These are phyloP conservation scores for Talaromyces marneffei DNA, from an alignment of 2,329 filamentous ascomycete species.

Conservation along the genomic window DNA sequence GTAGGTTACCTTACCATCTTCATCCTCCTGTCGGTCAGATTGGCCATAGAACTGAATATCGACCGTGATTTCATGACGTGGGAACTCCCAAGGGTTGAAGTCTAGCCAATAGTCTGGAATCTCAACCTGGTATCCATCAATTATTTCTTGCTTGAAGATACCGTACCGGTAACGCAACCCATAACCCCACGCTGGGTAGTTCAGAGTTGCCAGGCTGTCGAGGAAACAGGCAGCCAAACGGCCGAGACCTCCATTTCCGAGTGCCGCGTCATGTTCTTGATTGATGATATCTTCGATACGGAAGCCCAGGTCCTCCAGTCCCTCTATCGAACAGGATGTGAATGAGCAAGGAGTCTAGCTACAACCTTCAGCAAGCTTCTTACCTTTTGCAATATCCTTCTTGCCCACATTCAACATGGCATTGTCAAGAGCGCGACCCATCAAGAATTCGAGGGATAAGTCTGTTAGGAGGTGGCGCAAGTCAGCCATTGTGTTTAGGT, in stretches of 20 bases:
- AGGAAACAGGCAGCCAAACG: constrained; percentile 94
- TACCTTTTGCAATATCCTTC: constrained; percentile 77
- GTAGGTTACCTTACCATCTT: constrained; percentile 66
- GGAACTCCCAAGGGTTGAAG: constrained; percentile 99
- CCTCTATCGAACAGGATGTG: constrained; percentile 51
- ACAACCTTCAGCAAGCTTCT: background rate
- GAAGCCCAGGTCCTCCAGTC: constrained; percentile 84
- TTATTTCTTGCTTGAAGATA: constrained; percentile 99
- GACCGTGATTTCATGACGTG: constrained; percentile 87
- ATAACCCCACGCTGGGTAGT: constrained; percentile 96
- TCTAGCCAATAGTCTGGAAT: constrained; percentile 99
- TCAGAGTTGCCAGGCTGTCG: constrained; percentile 88
- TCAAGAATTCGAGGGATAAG: constrained; percentile 92
- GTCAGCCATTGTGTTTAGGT: background rate
- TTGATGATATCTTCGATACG: constrained; percentile 91
- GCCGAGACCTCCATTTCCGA: constrained; percentile 92
- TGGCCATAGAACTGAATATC: constrained; percentile 95
- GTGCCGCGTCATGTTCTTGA: constrained; percentile 91
- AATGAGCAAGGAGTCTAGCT: background rate
- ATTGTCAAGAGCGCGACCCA: constrained; percentile 95
- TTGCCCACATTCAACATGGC: constrained; percentile 93
- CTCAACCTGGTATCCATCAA: constrained; percentile 96
- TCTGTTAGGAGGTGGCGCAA: constrained; percentile 47
- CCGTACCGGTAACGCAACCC: constrained; percentile 91
- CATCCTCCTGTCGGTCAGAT: constrained; percentile 68